Evolutionary conservation across 2,329 filamentous ascomycete genomes (phyloP), one percentile per base, ranked within the genome.

Genomic region (Colletotrichum trifolii): DNA sequence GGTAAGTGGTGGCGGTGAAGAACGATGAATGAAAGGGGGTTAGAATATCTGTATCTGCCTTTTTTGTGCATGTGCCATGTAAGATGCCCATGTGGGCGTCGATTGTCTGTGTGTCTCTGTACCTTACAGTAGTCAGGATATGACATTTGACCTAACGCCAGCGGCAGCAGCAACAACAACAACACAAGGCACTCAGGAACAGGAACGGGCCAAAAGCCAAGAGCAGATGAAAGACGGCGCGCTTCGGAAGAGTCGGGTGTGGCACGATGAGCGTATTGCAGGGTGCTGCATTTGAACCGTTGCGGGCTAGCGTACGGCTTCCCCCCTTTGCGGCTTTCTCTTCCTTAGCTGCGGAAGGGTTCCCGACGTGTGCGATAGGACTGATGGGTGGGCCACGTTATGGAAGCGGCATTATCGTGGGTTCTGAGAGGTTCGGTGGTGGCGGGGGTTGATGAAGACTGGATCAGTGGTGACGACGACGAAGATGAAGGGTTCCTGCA

Each of bases 311-410:
- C 52, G 52, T 34, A 25, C 25, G 6, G 13, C 6, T 43, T 9
- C 42, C 35, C 35, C 62, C 53, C 25, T 46, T 62, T 56, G 58
- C 61, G 52, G 62, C 62, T 65, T 47, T 47, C 62, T 39, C 13
- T 42, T 58, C 39, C 11, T 52, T 61, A 49, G 46, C 15, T 35
- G 52, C 36, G 34, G 57, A 59, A 55, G 43, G 50, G 47, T 62
- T 45, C 35, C 36, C 13, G 12, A 13, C 5, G 34, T 50, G 34
- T 47, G 17, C 53, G 48, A 59, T 59, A 50, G 55, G 55, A 50
- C 39, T 10, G 46, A 6, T 25, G 10, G n/a, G 10, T 11, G 39
- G 35, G 34, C 46, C 8, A 25, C 25, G 25, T 25, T 25, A 62
- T 61, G 46, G 62, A 61, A 56, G 57, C 61, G 49, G 50, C 46